These are phyloP conservation scores for Capsella bursapastoris DNA, from an alignment of 345 rosid species.

Conservation along the genomic window DNA sequence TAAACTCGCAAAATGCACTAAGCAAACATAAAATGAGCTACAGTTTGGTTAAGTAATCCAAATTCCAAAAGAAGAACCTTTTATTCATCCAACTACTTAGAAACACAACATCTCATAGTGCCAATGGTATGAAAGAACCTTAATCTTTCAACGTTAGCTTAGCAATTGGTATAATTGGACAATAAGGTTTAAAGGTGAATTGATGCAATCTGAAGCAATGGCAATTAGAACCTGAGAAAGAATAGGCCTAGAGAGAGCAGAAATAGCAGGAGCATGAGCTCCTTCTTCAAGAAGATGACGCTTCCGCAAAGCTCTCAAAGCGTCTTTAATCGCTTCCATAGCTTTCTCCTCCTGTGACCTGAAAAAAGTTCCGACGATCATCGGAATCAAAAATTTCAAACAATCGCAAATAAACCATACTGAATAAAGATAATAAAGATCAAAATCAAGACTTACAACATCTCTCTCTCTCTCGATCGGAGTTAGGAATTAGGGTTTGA, in stretches of 20 bases:
- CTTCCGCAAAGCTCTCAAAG: constrained; percentile 75
- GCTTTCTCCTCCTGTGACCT: constrained; percentile 68
- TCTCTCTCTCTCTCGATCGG: constrained; percentile 18
- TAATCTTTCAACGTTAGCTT: neutral
- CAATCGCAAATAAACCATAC: neutral
- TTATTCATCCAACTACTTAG: neutral
- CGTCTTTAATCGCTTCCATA: constrained; percentile 75
- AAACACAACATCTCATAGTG: neutral
- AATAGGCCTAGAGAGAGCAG: constrained; percentile 83
- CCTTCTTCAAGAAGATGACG: constrained; percentile 93
- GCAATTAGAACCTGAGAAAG: constrained; percentile 59
- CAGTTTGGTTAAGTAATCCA: neutral
- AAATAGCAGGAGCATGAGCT: constrained; percentile 82
- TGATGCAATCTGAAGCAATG: constrained; percentile 12
- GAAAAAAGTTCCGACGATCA: constrained; percentile 19
- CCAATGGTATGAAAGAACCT: neutral
- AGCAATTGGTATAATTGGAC: neutral
- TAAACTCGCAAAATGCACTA: neutral
- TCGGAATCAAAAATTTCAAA: constrained; percentile 9
- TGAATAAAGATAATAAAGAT: neutral
- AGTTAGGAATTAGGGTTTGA: constrained; percentile 34
- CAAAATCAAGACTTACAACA: constrained; percentile 15
- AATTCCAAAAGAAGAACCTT: neutral
- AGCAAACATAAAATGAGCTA: neutral
- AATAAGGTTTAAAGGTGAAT: neutral